Evolutionary conservation across 305 asterid species (phyloP).

Genomic region (Solanum chacoense): DNA sequence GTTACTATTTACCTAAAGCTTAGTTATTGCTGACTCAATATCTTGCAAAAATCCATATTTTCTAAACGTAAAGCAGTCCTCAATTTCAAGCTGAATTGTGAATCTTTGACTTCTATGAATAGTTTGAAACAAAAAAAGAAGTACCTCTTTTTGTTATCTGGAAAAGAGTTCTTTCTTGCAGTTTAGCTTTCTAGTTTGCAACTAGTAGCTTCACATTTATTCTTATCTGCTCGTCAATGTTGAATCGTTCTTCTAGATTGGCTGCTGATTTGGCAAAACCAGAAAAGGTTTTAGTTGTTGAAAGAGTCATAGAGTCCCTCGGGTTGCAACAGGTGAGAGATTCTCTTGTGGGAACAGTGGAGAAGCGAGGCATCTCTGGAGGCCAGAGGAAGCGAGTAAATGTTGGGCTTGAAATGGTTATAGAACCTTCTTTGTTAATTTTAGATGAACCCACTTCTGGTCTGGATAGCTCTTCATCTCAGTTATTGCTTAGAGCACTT

Average conservation of each 20-base stretch:
- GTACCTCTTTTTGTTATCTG: background rate
- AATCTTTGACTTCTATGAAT: background rate
- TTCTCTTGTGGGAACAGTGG: conserved; percentile 85
- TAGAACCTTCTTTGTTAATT: conserved; percentile 91
- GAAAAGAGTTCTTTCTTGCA: background rate
- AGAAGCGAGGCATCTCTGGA: conserved; percentile 89
- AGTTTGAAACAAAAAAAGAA: background rate
- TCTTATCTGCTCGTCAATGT: background rate
- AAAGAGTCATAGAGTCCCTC: conserved; percentile 72
- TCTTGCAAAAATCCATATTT: background rate
- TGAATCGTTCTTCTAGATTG: conserved; percentile 31
- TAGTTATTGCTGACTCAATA: background rate
- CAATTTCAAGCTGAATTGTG: background rate
- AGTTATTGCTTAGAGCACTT: conserved; percentile 79
- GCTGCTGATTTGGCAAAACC: conserved; percentile 60
- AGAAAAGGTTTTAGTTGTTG: conserved; percentile 78
- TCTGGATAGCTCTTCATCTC: conserved; percentile 90
- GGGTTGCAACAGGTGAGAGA: conserved; percentile 73
- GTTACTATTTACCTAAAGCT: background rate
- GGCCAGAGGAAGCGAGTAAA: conserved; percentile 94
- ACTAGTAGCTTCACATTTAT: background rate
- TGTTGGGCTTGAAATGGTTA: conserved; percentile 94
- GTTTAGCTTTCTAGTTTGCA: background rate
- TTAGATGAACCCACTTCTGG: conserved; percentile 94
- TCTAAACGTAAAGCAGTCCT: background rate